Evolutionary conservation across 441 rosid genomes (phyloP).

Genomic region (Brassica hybrid): DNA sequence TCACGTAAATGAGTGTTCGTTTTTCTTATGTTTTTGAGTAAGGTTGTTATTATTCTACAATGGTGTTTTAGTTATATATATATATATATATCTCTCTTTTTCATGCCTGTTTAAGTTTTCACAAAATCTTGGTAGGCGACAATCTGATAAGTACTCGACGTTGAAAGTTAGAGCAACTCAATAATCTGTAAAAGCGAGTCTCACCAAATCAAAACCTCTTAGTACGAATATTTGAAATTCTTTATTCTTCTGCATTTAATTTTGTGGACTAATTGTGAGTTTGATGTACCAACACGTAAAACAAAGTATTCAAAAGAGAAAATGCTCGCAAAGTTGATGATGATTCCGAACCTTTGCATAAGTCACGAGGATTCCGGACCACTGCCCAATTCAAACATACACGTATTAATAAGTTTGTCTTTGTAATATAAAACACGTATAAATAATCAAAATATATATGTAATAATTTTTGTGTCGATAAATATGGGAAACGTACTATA

Average conservation of each 20-base stretch:
- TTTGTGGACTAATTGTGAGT: background rate
- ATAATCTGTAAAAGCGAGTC: constrained; percentile 13
- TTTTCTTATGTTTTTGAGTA: background rate
- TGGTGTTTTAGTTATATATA: background rate
- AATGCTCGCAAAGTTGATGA: background rate
- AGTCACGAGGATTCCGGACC: too few relatives aligned
- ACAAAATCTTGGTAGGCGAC: too few relatives aligned
- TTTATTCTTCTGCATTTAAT: background rate
- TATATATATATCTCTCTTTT: too few relatives aligned
- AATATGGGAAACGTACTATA: background rate
- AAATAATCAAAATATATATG: background rate
- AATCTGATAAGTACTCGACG: background rate
- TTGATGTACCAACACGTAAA: background rate
- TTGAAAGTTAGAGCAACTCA: constrained; percentile 4
- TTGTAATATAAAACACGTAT: background rate
- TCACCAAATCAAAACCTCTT: background rate
- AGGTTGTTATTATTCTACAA: background rate
- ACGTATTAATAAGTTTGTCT: background rate
- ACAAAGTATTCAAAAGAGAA: background rate
- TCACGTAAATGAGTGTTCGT: background rate
- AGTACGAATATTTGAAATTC: background rate
- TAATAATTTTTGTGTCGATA: too few relatives aligned
- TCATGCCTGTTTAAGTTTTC: too few relatives aligned
- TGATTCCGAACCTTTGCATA: background rate
- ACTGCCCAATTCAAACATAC: constrained; percentile 3